Base-by-base conservation (phyloP, 768 basidiomycete genomes). In the Phlebiopsis gigantea region DNA sequence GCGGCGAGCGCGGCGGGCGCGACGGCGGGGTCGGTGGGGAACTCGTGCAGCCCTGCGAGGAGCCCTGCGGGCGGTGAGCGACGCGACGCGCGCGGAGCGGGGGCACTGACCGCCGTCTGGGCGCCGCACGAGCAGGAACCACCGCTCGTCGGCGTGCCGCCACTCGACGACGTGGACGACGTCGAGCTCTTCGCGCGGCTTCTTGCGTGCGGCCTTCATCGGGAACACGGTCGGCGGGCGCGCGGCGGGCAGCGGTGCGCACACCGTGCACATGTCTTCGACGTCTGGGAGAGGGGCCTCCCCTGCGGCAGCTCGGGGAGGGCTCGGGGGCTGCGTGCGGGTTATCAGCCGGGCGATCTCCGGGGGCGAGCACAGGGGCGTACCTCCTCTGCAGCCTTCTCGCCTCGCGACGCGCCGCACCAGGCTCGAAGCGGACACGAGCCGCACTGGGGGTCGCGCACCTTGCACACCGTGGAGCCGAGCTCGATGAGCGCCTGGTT, bases 401-500 rank as follows among this genome's bases (percentile, higher is more conserved):
- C 52, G n/a, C 42, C 56, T 57, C 60, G 60, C 62, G 86, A 87
- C 1, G 88, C 94, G 17, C 75, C 71, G 65, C 95, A 98, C 73
- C 81, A 80, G 21, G 73, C 59, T 46, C 70, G 79, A 44, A 98
- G 62, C 19, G 93, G 91, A 70, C 95, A 98, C 17, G 72, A 64
- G 17, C 63, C 71, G 64, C 95, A 98, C 19, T 73, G 70, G 9
- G 95, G 95, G 60, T 88, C 82, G 59, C 83, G 84, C 42, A 90
- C 85, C 69, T 88, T 93, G 74, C 95, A 98, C 2, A 97, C 81
- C 2, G 93, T 96, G 67, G 90, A 90, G 48, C 95, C 95, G 6
- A 98, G 82, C 67, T 98, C 95, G 68, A 98, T 98, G 50, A 98
- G 76, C 14, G 90, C 93, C 72, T 97, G 89, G 65, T 96, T 96